phyloP scores from a whole-genome alignment of 140 eudicot genomes.

The Oenanthe javanica region DNA sequence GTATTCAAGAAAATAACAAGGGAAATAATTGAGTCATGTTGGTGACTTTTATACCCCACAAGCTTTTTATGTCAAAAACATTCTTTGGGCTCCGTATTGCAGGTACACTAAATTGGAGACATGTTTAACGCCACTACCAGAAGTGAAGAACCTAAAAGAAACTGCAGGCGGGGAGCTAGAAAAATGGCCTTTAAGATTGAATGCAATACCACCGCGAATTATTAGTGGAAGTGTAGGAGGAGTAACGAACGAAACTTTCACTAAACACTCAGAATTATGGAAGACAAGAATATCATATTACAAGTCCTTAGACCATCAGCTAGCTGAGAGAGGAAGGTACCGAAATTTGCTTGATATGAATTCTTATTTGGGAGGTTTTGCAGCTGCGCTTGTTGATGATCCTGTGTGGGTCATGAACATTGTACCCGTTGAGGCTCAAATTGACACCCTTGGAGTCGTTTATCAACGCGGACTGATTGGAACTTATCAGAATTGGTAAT shows the following conservation, averaged over 20 bases:
- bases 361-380: constrained; percentile 87
- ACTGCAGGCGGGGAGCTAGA: constrained; percentile 58
- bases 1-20: not conserved
- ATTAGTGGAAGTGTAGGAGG: constrained; percentile 52
- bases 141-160: constrained; percentile 56
- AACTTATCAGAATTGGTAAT: constrained; percentile 90
- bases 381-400: constrained; percentile 62
- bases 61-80: not conserved
- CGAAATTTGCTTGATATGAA: constrained; percentile 93
- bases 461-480: constrained; percentile 89
- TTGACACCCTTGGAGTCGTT: constrained; percentile 78
- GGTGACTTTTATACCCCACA: not conserved
- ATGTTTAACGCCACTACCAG: constrained; percentile 77
- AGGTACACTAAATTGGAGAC: constrained; percentile 85
- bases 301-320: constrained; percentile 53
- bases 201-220: constrained; percentile 81
- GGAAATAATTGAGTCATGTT: not conserved
- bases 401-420: constrained; percentile 97
- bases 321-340: constrained; percentile 70
- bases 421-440: constrained; percentile 67
- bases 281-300: constrained; percentile 50
- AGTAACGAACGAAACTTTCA: constrained; percentile 46
- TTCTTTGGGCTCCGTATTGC: not conserved
- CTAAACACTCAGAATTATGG: constrained; percentile 54
- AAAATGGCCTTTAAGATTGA: constrained; percentile 83